Evolutionary conservation across 768 basidiomycete species (phyloP), one percentile per base, ranked within the genome.

Genomic region (Mycena galericulata): DNA sequence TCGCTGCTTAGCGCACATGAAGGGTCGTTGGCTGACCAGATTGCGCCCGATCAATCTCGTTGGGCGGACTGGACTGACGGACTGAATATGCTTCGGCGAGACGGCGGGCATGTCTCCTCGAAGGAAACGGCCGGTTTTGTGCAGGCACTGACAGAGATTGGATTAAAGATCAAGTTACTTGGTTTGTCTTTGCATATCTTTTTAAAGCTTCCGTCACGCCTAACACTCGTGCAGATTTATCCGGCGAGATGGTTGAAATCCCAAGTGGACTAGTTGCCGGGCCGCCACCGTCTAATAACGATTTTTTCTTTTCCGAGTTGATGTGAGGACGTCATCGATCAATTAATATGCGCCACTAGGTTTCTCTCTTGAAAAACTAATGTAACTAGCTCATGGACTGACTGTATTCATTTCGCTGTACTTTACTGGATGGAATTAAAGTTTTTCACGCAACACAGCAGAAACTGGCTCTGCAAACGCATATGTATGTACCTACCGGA

Each of bases 1-100:
- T 92, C 92, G 11, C 80, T 96, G 55, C 78, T 94, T 57, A 90
- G 87, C 64, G 84, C 88, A 9, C 88, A 86, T 72, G 92, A 92
- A 72, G 90, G 88, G 22, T 90, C 91, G 2, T 76, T 95, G 64
- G 93, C 92, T 5, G 92, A 95, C 76, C 87, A 91, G 65, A 90
- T 94, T 72, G 92, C 94, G 4, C 88, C 90, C 30, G 89, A 95
- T 77, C 86, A 88, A 58, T 89, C 90, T 20, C 84, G 91, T 20
- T 96, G 93, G 92, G 92, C 94, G 18, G 96, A 97, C 80, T 97
- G 96, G 96, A 94, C 94, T 3, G 96, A 97, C 77, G 96, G 95
- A 5, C 76, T 97, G 78, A 94, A 94, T 73, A 93, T 97, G 90
- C 85, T 97, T 45, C 84, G 94, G 43, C 83, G 90, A 57, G 93